Evolutionary conservation across 2,329 filamentous ascomycete species (phyloP).

Genomic region (Chaetomium sp.): DNA sequence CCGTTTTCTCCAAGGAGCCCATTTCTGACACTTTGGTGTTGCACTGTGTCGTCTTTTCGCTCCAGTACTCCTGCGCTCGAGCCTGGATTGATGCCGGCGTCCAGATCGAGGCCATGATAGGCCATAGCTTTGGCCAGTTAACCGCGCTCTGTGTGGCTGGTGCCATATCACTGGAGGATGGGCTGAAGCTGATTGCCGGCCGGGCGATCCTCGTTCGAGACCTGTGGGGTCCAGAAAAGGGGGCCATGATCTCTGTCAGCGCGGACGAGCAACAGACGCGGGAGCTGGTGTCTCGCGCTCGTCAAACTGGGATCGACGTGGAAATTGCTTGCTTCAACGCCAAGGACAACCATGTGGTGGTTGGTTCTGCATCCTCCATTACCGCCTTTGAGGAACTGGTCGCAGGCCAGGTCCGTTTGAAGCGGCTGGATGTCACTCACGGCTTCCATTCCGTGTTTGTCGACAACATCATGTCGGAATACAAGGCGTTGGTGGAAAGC

Average conservation of each 20-base stretch:
- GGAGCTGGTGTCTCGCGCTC: no score
- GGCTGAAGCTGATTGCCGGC: no score
- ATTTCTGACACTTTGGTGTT: constrained; percentile 37
- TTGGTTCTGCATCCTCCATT: background rate
- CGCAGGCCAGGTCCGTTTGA: no score
- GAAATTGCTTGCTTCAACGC: background rate
- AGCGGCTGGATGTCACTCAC: background rate
- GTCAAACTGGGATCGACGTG: background rate
- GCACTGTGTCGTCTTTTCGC: constrained; percentile 46
- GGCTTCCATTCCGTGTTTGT: background rate
- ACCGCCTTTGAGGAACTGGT: background rate
- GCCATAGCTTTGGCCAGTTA: no score
- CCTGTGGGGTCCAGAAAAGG: constrained; percentile 42
- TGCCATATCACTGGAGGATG: no score
- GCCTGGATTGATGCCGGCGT: constrained; percentile 40
- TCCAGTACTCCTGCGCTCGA: constrained; percentile 43
- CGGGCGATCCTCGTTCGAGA: constrained; percentile 36
- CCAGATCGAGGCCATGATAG: background rate
- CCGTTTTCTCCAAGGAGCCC: constrained; percentile 39
- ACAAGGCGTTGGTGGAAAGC: background rate
- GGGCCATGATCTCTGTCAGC: constrained; percentile 44
- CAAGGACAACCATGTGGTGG: background rate
- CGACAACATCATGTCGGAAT: background rate
- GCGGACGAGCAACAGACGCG: constrained; percentile 16
- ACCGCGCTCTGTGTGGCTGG: no score